Base-by-base conservation (phyloP, 1,284 basidiomycete genomes). In the Moesziomyces globuligerus region DNA sequence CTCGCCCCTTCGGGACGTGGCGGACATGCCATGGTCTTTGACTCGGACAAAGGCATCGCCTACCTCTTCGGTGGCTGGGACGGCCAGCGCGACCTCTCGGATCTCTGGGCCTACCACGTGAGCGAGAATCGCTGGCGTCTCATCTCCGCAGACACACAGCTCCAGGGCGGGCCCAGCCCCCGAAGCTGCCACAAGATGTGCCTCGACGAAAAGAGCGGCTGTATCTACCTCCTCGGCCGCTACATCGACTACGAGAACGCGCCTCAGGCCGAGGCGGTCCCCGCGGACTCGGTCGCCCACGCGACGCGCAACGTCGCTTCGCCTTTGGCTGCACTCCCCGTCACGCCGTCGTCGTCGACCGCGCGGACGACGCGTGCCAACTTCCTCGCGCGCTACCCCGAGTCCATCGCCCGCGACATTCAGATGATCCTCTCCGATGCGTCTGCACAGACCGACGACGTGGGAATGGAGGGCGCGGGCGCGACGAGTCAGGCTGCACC, bases 21-120 rank as follows among this genome's bases (percentile, higher is more conserved):
- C 18, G 91, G 91, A 0, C 90, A 92, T 71, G 88, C 90, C 23
- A 91, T 92, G 89, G 91, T 90, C 72, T 87, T 92, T 66, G 91
- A 93, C 78, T 83, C 86, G 26, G 85, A 86, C 11, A 86, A 86
- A 36, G 86, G 87, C 6, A 82, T 87, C 41, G 87, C 92, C 13
- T 92, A 92, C 77, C 85, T 93, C 17, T 88, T 91, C 60, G 91
- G 91, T 1, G 91, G 91, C 0, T 93, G 89, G 88, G 87, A 91
- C 67, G 91, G 91, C 3, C 82, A 86, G 55, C 48, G 55, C 13
- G 83, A 88, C 56, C 84, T 93, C 15, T 89, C 90, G 67, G 91
- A 93, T 79, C 89, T 93, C 58, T 92, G 91, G 91, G 85, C 86
- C 39, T 93, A 90, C 80, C 85, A 87, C 61, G 86, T 90, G 75